phyloP scores from a whole-genome alignment of 371 early-diverging fungal species.

The Mucor indicus region DNA sequence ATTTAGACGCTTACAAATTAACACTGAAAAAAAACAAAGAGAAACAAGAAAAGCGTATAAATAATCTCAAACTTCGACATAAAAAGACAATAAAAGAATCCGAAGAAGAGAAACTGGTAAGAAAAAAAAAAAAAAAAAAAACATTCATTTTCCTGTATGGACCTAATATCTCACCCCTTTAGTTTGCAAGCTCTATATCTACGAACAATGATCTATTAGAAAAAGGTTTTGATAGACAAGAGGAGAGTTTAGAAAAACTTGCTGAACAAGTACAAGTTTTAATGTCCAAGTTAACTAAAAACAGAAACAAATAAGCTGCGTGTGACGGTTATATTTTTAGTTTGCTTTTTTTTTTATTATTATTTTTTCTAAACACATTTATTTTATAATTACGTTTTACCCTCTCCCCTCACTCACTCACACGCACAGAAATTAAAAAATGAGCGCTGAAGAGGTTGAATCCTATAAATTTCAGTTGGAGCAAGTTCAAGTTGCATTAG shows the following conservation, averaged over 20 bases:
- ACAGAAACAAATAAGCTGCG: too few species aligned
- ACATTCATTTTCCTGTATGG: not conserved
- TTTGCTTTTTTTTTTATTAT: too few species aligned
- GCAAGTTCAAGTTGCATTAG: slow-evolving; percentile 72
- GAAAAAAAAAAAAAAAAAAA: not conserved
- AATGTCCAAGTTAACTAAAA: slow-evolving; percentile 34
- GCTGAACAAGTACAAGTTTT: slow-evolving; percentile 42
- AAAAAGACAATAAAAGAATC: slow-evolving; percentile 17
- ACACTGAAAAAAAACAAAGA: slow-evolving; percentile 13
- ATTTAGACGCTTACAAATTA: not conserved
- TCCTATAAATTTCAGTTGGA: slow-evolving; percentile 68
- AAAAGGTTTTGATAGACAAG: slow-evolving; percentile 16
- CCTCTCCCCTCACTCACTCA: too few species aligned
- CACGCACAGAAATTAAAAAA: slow-evolving; percentile 1
- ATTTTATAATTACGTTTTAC: too few species aligned
- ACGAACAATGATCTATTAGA: slow-evolving; percentile 26
- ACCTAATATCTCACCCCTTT: not conserved
- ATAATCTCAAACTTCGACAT: slow-evolving; percentile 10
- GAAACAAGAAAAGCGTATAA: slow-evolving; percentile 9
- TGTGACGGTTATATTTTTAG: too few species aligned
- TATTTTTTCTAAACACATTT: not conserved
- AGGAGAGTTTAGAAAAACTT: slow-evolving; percentile 21
- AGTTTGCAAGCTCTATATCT: slow-evolving; percentile 25
- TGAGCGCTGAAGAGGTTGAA: slow-evolving; percentile 56
- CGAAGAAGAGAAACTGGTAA: slow-evolving; percentile 35